A percentile compares a stretch with the other conserved stretches of the same genome.
phyloP scores from a whole-genome alignment of 2,329 filamentous ascomycete species.

The Phialocephala subalpina region DNA sequence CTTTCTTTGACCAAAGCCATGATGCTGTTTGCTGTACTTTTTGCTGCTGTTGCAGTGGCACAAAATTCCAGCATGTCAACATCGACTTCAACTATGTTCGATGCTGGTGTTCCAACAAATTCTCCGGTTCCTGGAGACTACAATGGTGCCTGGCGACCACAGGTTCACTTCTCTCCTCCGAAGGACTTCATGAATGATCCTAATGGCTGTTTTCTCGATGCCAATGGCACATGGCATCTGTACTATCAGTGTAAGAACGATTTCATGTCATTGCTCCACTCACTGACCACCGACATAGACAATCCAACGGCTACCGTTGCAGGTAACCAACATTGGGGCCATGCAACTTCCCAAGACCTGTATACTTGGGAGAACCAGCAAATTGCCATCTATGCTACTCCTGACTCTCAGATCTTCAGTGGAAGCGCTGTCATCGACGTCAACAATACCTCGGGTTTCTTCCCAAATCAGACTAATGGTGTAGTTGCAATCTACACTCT shows the following conservation, averaged over 20 bases:
- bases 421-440: conserved; percentile 66
- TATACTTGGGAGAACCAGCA: conserved; percentile 72
- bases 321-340: conserved; percentile 72
- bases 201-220: conserved; percentile 68
- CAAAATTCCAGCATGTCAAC: conserved; percentile 27
- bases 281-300: conserved; percentile 44
- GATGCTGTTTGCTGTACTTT: conserved; percentile 28
- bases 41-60: conserved; percentile 30
- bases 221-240: conserved; percentile 65
- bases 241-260: conserved; percentile 66
- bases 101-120: conserved; percentile 35
- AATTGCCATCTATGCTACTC: conserved; percentile 62
- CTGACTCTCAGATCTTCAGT: conserved; percentile 56
- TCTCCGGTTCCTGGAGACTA: conserved; percentile 36
- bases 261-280: not conserved
- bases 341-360: conserved; percentile 67
- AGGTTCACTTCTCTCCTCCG: conserved; percentile 64
- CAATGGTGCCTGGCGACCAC: conserved; percentile 48
- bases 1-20: conserved; percentile 15
- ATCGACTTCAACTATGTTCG: conserved; percentile 29
- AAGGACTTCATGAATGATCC: conserved; percentile 67
- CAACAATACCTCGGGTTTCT: conserved; percentile 73
- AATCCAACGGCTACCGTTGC: conserved; percentile 57
- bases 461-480: conserved; percentile 64
- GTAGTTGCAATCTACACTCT: conserved; percentile 67